Conservation (phyloP, 148 eudicot genomes). For the Chenopodium quinoa region DNA sequence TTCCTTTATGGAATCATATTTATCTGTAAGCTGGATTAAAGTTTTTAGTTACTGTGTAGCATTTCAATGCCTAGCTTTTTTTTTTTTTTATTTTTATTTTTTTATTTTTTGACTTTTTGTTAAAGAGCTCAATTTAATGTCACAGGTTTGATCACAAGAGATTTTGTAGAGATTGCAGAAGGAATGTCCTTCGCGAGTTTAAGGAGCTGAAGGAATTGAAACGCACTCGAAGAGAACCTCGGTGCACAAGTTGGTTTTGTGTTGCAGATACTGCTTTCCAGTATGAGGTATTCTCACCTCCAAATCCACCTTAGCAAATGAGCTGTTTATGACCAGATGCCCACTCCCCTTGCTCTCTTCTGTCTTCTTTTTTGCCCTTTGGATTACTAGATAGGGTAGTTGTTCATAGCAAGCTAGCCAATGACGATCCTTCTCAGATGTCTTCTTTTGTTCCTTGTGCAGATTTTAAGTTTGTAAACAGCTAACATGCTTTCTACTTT, state of each 20-base stretch:
- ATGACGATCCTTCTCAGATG: background rate
- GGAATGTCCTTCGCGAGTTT: slow-evolving; percentile 94
- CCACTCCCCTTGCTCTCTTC: background rate
- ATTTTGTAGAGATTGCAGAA: slow-evolving; percentile 95
- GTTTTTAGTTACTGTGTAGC: background rate
- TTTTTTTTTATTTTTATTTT: no score
- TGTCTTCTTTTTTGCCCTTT: background rate
- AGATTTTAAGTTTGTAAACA: slow-evolving; percentile 1
- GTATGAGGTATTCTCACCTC: slow-evolving; percentile 63
- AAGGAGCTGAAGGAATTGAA: slow-evolving; percentile 92
- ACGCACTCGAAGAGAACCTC: slow-evolving; percentile 74
- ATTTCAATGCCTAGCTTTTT: background rate
- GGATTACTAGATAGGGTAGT: background rate
- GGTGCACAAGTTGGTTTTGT: slow-evolving; percentile 94
- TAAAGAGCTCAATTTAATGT: slow-evolving; percentile 20
- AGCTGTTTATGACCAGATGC: background rate
- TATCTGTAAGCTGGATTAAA: background rate
- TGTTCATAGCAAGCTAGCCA: background rate
- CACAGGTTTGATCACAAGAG: slow-evolving; percentile 95
- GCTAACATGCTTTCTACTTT: slow-evolving; percentile 9
- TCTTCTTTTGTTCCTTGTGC: background rate
- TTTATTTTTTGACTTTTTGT: background rate
- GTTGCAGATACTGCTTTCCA: slow-evolving; percentile 89
- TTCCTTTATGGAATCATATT: background rate
- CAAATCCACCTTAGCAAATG: background rate